Conservation (phyloP, 2,329 filamentous ascomycete genomes). For the Colletotrichum costaricense region DNA sequence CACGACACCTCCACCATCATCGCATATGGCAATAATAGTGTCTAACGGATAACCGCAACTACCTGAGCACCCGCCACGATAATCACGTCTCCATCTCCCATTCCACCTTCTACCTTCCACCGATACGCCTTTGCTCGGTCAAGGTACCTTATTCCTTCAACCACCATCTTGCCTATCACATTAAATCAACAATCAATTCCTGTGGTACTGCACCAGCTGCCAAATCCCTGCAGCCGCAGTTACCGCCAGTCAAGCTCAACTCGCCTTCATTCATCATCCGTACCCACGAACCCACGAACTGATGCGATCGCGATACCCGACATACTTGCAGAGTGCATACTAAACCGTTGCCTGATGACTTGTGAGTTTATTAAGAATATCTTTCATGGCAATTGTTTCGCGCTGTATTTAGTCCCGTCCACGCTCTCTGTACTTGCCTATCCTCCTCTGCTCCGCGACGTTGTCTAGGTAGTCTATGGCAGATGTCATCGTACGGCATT, state of each 20-base stretch:
- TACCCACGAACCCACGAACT: background rate
- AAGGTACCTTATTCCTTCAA: background rate
- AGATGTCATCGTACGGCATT: background rate
- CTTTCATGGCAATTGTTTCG: background rate
- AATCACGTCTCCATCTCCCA: background rate
- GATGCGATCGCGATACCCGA: background rate
- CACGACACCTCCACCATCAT: conserved; percentile 5
- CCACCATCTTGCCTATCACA: background rate
- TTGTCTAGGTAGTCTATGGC: background rate
- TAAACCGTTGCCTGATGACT: background rate
- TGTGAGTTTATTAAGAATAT: background rate
- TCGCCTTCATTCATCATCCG: background rate
- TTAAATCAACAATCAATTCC: background rate
- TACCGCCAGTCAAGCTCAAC: background rate
- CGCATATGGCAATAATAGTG: background rate
- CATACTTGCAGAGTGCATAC: background rate
- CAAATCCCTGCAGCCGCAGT: background rate
- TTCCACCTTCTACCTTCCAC: background rate
- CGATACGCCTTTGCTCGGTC: background rate
- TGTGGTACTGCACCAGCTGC: background rate
- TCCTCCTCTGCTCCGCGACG: background rate
- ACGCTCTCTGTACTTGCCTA: background rate
- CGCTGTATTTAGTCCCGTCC: background rate
- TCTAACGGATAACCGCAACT: conserved; percentile 6
- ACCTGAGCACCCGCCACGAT: background rate